Evolutionary conservation across 2,329 filamentous ascomycete species (phyloP).

Genomic region (Chaetoscypha palmicola): DNA sequence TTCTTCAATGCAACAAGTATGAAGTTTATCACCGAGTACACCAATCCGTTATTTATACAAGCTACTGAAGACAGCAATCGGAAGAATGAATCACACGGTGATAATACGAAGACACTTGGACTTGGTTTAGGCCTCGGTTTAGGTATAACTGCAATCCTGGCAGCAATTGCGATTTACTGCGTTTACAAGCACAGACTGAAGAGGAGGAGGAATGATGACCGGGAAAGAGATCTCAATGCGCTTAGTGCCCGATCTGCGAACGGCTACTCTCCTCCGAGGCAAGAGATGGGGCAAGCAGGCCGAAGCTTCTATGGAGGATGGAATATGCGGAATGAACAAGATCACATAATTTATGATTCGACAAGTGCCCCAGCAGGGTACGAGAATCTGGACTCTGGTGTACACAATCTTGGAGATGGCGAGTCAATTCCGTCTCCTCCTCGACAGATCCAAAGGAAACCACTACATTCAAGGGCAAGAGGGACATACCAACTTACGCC

Average conservation of each 20-base stretch:
- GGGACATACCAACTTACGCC: conserved; percentile 35
- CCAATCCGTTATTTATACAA: conserved; percentile 35
- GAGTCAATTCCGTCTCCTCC: conserved; percentile 9
- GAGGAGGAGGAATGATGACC: conserved; percentile 31
- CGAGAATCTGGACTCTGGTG: conserved; percentile 20
- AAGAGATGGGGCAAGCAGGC: conserved; percentile 18
- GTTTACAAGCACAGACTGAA: conserved; percentile 44
- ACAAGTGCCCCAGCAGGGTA: conserved; percentile 20
- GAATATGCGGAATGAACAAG: conserved; percentile 14
- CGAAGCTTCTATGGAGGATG: conserved; percentile 22
- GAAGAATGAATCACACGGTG: conserved; percentile 26
- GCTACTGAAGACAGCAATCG: conserved; percentile 15
- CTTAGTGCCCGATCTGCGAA: conserved; percentile 35
- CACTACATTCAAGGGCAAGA: conserved; percentile 31
- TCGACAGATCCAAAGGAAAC: conserved; percentile 32
- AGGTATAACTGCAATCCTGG: conserved; percentile 47
- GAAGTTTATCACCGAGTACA: conserved; percentile 51
- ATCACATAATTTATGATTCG: conserved; percentile 24
- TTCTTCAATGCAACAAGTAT: conserved; percentile 57
- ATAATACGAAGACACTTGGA: conserved; percentile 33
- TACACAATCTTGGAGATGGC: conserved; percentile 17
- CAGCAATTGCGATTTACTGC: conserved; percentile 40
- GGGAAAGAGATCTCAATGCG: conserved; percentile 49
- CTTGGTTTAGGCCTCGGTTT: conserved; percentile 59
- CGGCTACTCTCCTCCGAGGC: conserved; percentile 14